Evolutionary conservation across 371 early-diverging fungal genomes (phyloP), one percentile per base, ranked within the genome.

Genomic region (Rhizopus microsporus): DNA sequence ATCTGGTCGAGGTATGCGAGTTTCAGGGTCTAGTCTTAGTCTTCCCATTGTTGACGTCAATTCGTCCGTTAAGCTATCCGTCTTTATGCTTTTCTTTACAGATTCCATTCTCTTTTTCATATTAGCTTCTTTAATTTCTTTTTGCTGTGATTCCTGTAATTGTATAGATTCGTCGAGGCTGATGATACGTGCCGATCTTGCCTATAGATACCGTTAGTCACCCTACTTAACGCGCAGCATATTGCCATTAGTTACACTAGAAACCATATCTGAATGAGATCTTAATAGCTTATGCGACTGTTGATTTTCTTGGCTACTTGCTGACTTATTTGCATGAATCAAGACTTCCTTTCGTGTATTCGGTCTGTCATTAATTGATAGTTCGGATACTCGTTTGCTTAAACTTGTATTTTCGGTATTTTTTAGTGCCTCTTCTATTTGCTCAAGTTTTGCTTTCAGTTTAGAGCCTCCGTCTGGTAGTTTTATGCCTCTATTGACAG

Each of bases 401-500:
- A 69, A 54, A 31, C 49, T 43, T 0, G 33, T 54, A 5, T 56
- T 44, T 9, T 54, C 40, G 2, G 45, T 43, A n/a, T 57, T 37
- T 42, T 65, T 48, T 47, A 72, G 34, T 15, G 60, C 15, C n/a
- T 46, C 32, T 15, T 61, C 13, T 13, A 72, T 60, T 49, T 72
- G 65, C 47, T 46, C 58, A 9, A 68, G 15, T 44, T 61, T 72
- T 6, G 55, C 56, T 34, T 62, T 67, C 15, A 75, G 38, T 42
- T 75, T 75, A 5, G 55, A 60, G 7, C 76, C 76, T 38, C 72
- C 70, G 44, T 75, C 76, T 8, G 76, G 76, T 43, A 75, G 52
- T 16, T 67, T 63, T 8, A 65, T 16, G 4, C 32, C 32, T 46
- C 60, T 32, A 65, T 39, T 5, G 57, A 32, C 9, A 30, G 34